Conservation (phyloP, 2,329 filamentous ascomycete genomes). For the Fusarium cyanostomum region DNA sequence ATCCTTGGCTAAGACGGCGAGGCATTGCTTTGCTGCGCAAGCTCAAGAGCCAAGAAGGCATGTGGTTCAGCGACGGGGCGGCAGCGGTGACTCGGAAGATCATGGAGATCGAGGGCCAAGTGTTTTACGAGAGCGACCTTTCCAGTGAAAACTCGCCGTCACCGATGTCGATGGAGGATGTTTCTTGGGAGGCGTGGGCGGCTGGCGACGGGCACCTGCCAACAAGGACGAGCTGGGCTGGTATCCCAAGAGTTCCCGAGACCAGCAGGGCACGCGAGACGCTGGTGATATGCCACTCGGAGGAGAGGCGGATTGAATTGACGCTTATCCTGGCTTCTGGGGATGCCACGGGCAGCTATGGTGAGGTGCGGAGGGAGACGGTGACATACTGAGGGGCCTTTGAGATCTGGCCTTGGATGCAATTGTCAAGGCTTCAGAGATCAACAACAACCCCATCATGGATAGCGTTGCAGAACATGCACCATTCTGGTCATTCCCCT, state of each 20-base stretch:
- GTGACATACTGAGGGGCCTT: constrained; percentile 18
- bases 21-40: constrained; percentile 38
- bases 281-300: constrained; percentile 35
- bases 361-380: constrained; percentile 19
- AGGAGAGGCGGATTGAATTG: constrained; percentile 32
- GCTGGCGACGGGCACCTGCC: constrained; percentile 14
- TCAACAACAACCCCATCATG: background rate
- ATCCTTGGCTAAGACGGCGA: constrained; percentile 43
- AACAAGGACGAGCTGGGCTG: constrained; percentile 33
- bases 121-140: constrained; percentile 28
- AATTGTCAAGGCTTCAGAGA: background rate
- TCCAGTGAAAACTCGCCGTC: background rate
- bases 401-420: no score
- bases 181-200: constrained; percentile 40
- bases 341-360: constrained; percentile 22
- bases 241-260: constrained; percentile 34
- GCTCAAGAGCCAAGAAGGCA: constrained; percentile 46
- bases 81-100: constrained; percentile 35
- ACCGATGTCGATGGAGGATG: background rate
- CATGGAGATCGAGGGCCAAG: constrained; percentile 37
- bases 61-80: constrained; percentile 46
- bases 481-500: no score
- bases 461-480: no score
- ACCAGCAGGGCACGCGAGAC: constrained; percentile 34
- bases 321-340: constrained; percentile 37